Evolutionary conservation across 2,329 filamentous ascomycete genomes (phyloP), one percentile per base, ranked within the genome.

Genomic region (Cordyceps cicadae): DNA sequence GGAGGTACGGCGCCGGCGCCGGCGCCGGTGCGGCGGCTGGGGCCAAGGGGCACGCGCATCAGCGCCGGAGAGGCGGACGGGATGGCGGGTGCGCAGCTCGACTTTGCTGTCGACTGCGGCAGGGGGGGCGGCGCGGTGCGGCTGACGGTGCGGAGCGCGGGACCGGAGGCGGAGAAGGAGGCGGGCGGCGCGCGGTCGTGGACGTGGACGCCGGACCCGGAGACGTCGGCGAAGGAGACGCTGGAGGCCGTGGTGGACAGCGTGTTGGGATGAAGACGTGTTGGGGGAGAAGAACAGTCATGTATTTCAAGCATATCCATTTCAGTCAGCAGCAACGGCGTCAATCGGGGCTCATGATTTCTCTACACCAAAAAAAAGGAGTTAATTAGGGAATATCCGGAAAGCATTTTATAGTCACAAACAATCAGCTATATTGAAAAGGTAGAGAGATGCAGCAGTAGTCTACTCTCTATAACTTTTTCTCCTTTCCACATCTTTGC

Each of bases 31-130:
- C 55, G 49, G 66, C 68, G 3, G 67, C n/a, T n/a, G n/a, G n/a
- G n/a, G n/a, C n/a, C n/a, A n/a, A n/a, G n/a, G n/a, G 73, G 70
- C 54, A 71, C 70, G 43, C 68, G 68, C 11, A 69, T 77, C 62
- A 12, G 12, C 12, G 67, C 65, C 19, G 65, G 71, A 41, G 50
- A 56, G 49, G 66, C 68, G 3, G 67, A 67, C 29, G 68, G 71
- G 12, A 4, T 63, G 5, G 39, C 12, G 34, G 24, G 24, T 24
- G 24, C 29, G 49, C 49, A 39, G 49, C 49, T 59, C n/a, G 26
- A 9, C 7, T 37, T 59, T 21, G 14, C 26, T 0, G 49, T 54
- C 4, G 39, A 7, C 39, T 19, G 15, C 24, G 41, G 54, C 24
- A 5, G 4, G 21, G 46, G 26, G 3, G 15, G 15, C 12, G 14